Evolutionary conservation across 1,284 basidiomycete species (phyloP).

Genomic region (Cystobasidium slooffiae): DNA sequence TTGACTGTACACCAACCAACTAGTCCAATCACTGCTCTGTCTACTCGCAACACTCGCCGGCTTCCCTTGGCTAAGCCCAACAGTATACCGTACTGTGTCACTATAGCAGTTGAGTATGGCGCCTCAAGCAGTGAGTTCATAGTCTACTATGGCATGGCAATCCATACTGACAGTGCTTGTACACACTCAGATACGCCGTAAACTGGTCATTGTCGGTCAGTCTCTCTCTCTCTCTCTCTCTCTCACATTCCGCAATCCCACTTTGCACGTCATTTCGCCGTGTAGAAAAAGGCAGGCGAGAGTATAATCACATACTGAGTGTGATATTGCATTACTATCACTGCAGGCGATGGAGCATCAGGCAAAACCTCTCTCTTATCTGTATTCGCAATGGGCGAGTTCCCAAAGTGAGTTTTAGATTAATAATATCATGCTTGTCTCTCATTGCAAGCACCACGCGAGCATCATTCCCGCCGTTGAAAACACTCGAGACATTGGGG

Average conservation of each 20-base stretch:
- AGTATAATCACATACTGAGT: constrained; percentile 3
- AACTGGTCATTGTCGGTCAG: constrained; percentile 84
- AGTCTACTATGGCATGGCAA: not conserved
- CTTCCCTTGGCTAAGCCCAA: no score
- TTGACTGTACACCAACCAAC: no score
- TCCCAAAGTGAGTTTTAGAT: constrained; percentile 72
- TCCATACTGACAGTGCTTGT: not conserved
- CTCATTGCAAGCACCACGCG: no score
- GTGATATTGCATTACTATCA: not conserved
- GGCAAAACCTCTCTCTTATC: constrained; percentile 73
- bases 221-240: not conserved
- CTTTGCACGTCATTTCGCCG: not conserved
- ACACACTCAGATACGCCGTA: constrained; percentile 71
- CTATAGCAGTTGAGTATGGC: constrained; percentile 2
- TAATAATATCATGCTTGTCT: not conserved
- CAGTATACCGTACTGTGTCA: no score
- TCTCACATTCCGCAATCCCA: not conserved
- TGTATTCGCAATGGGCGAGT: constrained; percentile 93
- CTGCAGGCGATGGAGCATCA: constrained; percentile 67
- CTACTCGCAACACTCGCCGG: no score
- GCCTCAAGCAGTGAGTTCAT: constrained; percentile 20
- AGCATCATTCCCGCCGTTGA: constrained; percentile 1
- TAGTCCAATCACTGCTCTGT: no score
- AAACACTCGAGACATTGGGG: not conserved
- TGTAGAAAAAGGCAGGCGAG: not conserved